phyloP scores from a whole-genome alignment of 805 yeast genomes.

The Yarrowia sp. region DNA sequence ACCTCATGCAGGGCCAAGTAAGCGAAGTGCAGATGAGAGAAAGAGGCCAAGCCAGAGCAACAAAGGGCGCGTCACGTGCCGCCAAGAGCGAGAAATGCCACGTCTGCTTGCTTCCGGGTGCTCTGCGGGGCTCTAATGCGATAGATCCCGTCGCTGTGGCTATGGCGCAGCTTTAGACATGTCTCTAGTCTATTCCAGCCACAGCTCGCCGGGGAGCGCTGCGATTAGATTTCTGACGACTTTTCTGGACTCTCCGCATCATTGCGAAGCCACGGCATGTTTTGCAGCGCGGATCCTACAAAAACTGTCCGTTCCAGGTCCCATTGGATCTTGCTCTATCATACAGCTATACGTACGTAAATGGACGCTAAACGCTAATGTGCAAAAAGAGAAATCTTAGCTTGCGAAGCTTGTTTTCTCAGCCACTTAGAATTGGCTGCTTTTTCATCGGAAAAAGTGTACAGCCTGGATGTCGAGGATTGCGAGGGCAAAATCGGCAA shows the following conservation, averaged over 20 bases:
- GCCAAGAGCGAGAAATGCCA: background rate
- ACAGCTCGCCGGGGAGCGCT: background rate
- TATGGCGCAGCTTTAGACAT: background rate
- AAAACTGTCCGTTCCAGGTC: background rate
- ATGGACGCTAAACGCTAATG: background rate
- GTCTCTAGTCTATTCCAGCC: background rate
- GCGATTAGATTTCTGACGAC: background rate
- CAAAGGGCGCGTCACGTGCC: slow-evolving; percentile 2
- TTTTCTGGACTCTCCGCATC: background rate
- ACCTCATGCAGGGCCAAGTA: slow-evolving; percentile 8
- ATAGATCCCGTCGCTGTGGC: background rate
- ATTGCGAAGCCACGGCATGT: background rate
- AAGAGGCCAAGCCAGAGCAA: background rate
- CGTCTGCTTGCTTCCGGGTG: background rate
- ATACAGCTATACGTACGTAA: background rate
- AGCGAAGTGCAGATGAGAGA: slow-evolving; percentile 7
- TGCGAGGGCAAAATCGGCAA: background rate
- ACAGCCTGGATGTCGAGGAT: background rate
- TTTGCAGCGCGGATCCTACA: too few relatives aligned
- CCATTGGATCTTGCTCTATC: background rate
- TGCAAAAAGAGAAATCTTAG: too few relatives aligned
- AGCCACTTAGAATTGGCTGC: background rate
- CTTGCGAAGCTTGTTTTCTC: slow-evolving; percentile 1
- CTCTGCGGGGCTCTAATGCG: background rate
- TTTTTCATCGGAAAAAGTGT: background rate